Evolutionary conservation across 768 basidiomycete species (phyloP), one percentile per base, ranked within the genome.

Genomic region (Phanerodontia chrysosporium): DNA sequence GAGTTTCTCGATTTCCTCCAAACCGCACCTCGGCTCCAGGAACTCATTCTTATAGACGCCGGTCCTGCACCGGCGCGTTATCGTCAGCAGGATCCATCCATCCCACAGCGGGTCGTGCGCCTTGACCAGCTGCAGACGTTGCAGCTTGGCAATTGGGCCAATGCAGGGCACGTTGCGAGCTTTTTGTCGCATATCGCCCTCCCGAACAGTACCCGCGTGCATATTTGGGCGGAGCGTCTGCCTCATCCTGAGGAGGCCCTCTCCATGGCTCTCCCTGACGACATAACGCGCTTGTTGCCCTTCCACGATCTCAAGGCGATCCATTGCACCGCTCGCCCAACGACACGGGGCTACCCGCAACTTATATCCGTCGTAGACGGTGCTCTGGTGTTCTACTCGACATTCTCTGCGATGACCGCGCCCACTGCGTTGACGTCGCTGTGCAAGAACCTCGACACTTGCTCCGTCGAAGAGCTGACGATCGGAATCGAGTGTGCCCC

Each of bases 61-160:
- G 60, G 60, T 4, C 45, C 28, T 9, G 8, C 24, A 13, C 24
- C n/a, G 24, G 16, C 8, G 10, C 7, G 1, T 9, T 8, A 35
- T 7, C 28, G 32, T 16, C 28, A 14, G 13, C 3, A n/a, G n/a
- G n/a, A n/a, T n/a, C n/a, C n/a, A n/a, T n/a, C n/a, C n/a, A n/a
- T n/a, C 6, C 16, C n/a, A 22, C 36, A 3, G 21, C 32, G 44
- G 4, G 27, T 32, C 14, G 18, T 58, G 1, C 29, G 10, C 16
- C 30, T 62, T 10, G 25, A 21, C 2, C 12, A 55, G 18, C 44
- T 62, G 10, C 57, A 46, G 2, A 18, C 18, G 25, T 45, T 62
- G 51, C 51, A 62, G 21, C 30, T 62, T 24, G 60, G 60, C 8
- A 45, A 58, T 51, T 62, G 60, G 60, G 10, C 55, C 12, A 53